Base-by-base conservation (phyloP, 495 filamentous ascomycete genomes). In the Articulospora tetracladia region DNA sequence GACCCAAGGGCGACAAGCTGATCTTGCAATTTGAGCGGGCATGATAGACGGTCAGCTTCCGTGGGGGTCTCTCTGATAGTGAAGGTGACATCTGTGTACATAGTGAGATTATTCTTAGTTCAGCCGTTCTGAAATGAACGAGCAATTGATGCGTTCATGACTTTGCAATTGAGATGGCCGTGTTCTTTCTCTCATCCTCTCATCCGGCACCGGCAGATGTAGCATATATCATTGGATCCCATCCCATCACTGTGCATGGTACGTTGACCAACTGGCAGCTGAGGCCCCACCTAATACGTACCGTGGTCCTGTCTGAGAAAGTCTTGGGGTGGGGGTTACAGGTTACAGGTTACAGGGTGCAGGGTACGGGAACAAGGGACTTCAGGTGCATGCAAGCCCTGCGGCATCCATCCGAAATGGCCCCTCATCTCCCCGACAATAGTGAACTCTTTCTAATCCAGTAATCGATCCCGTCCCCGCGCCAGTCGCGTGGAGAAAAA, bases 1-100 rank as follows among this genome's bases (percentile, higher is more conserved):
- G 81, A 47, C 87, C 87, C 11, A 69, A 63, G 24, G 68, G 74
- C 8, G 74, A 78, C 32, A 68, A 70, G 34, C 46, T 80, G 12
- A 72, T 74, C 41, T 57, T 80, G 28, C 67, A 74, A 10, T 77
- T 75, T 53, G 72, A 77, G 41, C 55, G 55, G 39, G 57, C 27
- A 39, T 10, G 27, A 59, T 52, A 27, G 27, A 13, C 15, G 22
- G 19, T 51, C 28, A 17, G n/a, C 28, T 17, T 58, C 19, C 44
- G n/a, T 8, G 22, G 44, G 44, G 44, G 12, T 32, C 44, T 17
- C 44, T 17, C 25, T 20, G 28, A 53, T 26, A 25, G 17, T 36
- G 28, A 52, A 59, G n/a, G 55, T 27, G n/a, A 50, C 17, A 36
- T 47, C 54, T 47, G 8, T 57, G 36, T 49, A 58, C 3, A 50